Evolutionary conservation across 2,329 filamentous ascomycete genomes (phyloP), one percentile per base, ranked within the genome.

Genomic region (Colletotrichum incanum): DNA sequence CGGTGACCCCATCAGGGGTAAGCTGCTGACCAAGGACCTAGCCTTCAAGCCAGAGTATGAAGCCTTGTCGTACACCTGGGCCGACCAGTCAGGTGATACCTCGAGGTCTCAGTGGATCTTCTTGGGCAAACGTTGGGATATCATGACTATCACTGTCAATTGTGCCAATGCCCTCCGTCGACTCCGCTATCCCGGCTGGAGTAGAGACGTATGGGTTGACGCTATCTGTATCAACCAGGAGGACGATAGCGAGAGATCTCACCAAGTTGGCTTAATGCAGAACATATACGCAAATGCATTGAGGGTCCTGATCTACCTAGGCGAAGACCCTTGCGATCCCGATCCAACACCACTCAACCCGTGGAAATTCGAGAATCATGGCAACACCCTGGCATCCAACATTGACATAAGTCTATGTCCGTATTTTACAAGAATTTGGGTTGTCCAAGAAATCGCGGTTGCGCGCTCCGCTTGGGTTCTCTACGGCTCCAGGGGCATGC

Each of bases 211-310:
- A 3, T 71, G 64, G 64, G 56, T 71, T 5, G 67, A 71, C 41
- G 49, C 55, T 0, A 49, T 71, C 1, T 71, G 55, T 6, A 63
- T 73, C 12, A 66, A 75, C 47, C 75, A 76, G 26, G 18, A 58
- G 1, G 61, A 73, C 14, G 20, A 59, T 2, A 23, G 34, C 1
- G 75, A 76, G 45, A 71, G 74, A 4, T 64, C 70, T 0, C 55
- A 69, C 12, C 75, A 76, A 45, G 75, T 76, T 1, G 71, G 72
- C 3, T 62, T 75, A 11, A 76, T 76, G 75, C 72, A 69, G 0
- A 60, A 67, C 18, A 76, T 76, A 4, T 76, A 74, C n/a, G 65
- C 70, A 14, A 68, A 50, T 16, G 65, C 70, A 2, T 11, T 6
- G 0, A 31, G 31, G 9, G 59, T 61, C 16, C 14, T 65, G 7